Evolutionary conservation across 371 early-diverging fungal genomes (phyloP).

Genomic region (Apophysomyces trapeziformis): DNA sequence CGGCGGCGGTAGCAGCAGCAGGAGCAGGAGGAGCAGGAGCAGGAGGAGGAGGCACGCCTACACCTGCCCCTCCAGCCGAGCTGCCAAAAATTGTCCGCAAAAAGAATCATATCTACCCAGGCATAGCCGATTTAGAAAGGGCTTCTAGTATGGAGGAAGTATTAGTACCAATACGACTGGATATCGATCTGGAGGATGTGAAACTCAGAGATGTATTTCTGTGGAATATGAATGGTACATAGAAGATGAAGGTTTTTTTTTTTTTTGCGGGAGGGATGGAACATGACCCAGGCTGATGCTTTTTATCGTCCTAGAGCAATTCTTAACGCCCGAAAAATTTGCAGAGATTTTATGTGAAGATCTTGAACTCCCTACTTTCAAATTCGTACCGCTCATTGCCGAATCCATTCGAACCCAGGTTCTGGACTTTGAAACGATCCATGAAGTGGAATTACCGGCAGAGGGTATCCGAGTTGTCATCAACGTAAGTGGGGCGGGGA

Average conservation of each 20-base stretch:
- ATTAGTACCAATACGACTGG: conserved; percentile 81
- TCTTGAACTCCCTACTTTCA: conserved; percentile 59
- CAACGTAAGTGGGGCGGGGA: conserved; percentile 36
- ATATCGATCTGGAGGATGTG: conserved; percentile 79
- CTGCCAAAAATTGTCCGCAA: conserved; percentile 36
- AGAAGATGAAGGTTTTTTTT: neutral
- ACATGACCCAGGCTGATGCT: neutral
- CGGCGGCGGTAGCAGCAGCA: conserved; percentile 11
- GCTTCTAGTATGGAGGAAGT: conserved; percentile 66
- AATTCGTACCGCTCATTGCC: conserved; percentile 74
- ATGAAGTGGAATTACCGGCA: conserved; percentile 38
- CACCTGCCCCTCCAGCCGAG: conserved; percentile 15
- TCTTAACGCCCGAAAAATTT: conserved; percentile 92
- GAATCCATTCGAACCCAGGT: conserved; percentile 76
- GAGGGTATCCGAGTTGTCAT: conserved; percentile 46
- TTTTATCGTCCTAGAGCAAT: conserved; percentile 56
- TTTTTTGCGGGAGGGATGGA: no score
- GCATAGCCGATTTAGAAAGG: conserved; percentile 40
- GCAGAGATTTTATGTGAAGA: conserved; percentile 90
- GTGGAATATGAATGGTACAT: conserved; percentile 82
- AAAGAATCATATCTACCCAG: conserved; percentile 36
- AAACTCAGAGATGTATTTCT: conserved; percentile 78
- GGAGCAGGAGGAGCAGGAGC: neutral
- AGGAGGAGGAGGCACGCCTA: conserved; percentile 1
- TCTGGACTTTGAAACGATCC: conserved; percentile 50